Percentiles rank a stretch among this genome's conserved stretches.
These are phyloP conservation scores for Cyberlindnera sargentensis DNA, from an alignment of 805 yeast genomes.

Conservation along the genomic window DNA sequence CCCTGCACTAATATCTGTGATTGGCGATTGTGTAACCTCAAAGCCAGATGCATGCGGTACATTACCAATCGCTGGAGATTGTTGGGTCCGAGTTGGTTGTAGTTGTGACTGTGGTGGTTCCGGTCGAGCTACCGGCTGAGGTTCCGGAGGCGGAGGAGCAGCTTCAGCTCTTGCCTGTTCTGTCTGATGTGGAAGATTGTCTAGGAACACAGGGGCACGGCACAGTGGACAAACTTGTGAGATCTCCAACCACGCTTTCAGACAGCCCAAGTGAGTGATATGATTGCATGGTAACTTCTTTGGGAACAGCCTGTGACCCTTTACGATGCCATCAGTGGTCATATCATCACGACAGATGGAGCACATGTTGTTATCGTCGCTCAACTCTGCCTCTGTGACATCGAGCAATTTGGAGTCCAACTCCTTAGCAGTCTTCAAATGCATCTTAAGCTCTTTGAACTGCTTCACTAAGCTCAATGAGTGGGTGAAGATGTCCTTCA, in stretches of 20 bases:
- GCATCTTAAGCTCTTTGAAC: constrained; percentile 30
- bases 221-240: constrained; percentile 94
- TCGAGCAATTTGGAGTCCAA: constrained; percentile 56
- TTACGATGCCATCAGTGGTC: constrained; percentile 35
- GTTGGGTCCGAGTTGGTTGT: no score
- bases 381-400: constrained; percentile 55
- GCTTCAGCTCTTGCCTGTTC: no score
- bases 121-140: no score
- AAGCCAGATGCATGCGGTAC: no score
- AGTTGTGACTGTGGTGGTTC: no score
- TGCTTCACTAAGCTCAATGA: constrained; percentile 27
- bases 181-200: no score
- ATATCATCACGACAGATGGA: constrained; percentile 92
- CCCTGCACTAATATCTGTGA: no score
- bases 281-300: constrained; percentile 81
- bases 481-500: constrained; percentile 43
- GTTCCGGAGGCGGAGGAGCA: no score
- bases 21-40: no score
- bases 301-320: constrained; percentile 47
- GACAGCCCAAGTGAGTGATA: constrained; percentile 81
- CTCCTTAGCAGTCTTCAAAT: constrained; percentile 43
- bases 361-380: constrained; percentile 57
- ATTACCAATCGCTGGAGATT: no score
- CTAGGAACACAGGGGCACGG: constrained; percentile 53
- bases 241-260: constrained; percentile 88